These are phyloP conservation scores for Botryotinia calthae DNA, from an alignment of 2,329 filamentous ascomycete species.

Conservation along the genomic window DNA sequence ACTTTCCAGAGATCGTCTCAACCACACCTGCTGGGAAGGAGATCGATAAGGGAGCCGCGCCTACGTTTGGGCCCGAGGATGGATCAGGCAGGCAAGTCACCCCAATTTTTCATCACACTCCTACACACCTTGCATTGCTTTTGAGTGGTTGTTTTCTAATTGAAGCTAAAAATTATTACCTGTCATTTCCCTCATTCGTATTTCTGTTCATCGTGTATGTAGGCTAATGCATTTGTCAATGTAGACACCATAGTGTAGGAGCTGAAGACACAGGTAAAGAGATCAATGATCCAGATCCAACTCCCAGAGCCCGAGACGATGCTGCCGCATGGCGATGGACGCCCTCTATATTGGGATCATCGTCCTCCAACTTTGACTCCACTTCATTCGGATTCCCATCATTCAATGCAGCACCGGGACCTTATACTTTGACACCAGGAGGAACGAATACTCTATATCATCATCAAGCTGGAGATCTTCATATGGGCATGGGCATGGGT, in stretches of 20 bases:
- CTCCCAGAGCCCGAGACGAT: constrained; percentile 75
- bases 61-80: constrained; percentile 27
- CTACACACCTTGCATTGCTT: neutral
- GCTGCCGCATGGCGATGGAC: constrained; percentile 85
- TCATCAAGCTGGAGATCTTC: constrained; percentile 78
- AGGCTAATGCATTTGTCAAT: constrained; percentile 5
- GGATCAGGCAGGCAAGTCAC: constrained; percentile 32
- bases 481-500: constrained; percentile 66
- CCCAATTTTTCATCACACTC: neutral
- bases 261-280: constrained; percentile 41
- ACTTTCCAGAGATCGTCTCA: constrained; percentile 70
- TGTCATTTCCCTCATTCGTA: neutral
- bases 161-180: neutral
- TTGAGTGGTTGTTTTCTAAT: neutral
- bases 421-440: constrained; percentile 85
- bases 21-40: constrained; percentile 43
- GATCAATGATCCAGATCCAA: constrained; percentile 77
- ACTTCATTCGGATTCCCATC: constrained; percentile 76
- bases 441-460: constrained; percentile 79
- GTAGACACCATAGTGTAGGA: constrained; percentile 35
- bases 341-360: constrained; percentile 68
- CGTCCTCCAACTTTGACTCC: constrained; percentile 83
- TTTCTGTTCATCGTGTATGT: neutral
- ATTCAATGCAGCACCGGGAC: constrained; percentile 73
- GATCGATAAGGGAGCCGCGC: constrained; percentile 34